Percentiles rank a stretch among this genome's conserved stretches.
Conservation (phyloP, 2,329 filamentous ascomycete species). For the Xylaria polymorpha region DNA sequence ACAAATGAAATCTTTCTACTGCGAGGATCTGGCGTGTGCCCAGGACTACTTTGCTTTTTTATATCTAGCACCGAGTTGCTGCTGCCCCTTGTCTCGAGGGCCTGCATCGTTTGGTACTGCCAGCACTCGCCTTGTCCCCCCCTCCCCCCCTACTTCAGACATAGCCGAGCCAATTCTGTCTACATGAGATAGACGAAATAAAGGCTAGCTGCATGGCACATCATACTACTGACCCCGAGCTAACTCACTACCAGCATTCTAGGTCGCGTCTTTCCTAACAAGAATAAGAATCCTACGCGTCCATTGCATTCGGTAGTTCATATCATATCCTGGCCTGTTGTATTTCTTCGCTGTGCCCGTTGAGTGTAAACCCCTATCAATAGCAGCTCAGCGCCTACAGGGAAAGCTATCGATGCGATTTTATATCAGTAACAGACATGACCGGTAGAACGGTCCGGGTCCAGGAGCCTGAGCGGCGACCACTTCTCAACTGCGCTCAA, state of each 20-base stretch:
- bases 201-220: conserved; percentile 6
- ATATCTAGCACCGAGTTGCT: neutral
- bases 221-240: conserved; percentile 1
- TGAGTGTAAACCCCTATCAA: neutral
- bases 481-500: conserved; percentile 53
- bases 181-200: neutral
- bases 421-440: conserved; percentile 35
- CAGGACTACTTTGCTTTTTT: neutral
- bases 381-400: neutral
- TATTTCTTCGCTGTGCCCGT: neutral
- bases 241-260: conserved; percentile 3
- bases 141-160: neutral
- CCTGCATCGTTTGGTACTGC: neutral
- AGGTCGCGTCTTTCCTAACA: conserved; percentile 11
- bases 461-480: conserved; percentile 50
- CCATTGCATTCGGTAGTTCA: neutral
- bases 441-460: conserved; percentile 39
- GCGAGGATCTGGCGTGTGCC: neutral
- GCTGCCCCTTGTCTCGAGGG: conserved; percentile 11
- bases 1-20: neutral
- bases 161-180: neutral
- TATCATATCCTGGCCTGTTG: neutral
- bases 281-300: neutral
- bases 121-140: neutral
- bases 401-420: conserved; percentile 5